A percentile compares a stretch with the other conserved stretches of the same genome.
Conservation (phyloP, 2,329 filamentous ascomycete genomes). For the Venturia effusa region DNA sequence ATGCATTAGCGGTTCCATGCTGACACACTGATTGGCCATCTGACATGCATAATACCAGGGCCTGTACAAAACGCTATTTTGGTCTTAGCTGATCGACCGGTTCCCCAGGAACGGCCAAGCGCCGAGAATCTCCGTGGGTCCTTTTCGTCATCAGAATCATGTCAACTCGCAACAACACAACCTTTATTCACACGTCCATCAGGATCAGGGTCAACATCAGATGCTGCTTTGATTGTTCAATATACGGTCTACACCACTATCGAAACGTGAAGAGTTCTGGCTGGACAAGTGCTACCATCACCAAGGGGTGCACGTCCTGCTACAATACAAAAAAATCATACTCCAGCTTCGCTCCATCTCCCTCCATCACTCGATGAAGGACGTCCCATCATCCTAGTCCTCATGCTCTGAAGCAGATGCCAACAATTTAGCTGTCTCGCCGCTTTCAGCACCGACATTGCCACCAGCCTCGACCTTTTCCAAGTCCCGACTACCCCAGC, state of each 20-base stretch:
- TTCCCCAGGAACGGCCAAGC: background rate
- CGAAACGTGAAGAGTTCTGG: no score
- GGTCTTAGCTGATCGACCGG: background rate
- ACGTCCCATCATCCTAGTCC: background rate
- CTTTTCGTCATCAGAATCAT: background rate
- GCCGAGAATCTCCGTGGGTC: background rate
- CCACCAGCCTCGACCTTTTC: background rate
- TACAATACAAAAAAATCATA: background rate
- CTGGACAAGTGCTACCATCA: no score
- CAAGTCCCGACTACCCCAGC: slow-evolving; percentile 14
- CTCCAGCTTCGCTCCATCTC: background rate
- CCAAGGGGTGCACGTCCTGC: background rate
- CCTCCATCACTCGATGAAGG: background rate
- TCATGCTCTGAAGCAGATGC: background rate
- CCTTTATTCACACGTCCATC: background rate
- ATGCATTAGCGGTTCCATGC: background rate
- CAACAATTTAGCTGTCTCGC: background rate
- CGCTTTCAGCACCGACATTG: background rate
- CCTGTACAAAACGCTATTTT: background rate
- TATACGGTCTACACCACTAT: no score
- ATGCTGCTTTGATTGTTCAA: no score
- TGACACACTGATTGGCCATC: background rate
- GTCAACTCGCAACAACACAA: background rate
- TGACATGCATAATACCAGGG: background rate
- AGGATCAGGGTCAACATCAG: background rate